These are phyloP conservation scores for Phytophthora ohioensis DNA, from an alignment of 352 stramenopile genomes.

Conservation along the genomic window DNA sequence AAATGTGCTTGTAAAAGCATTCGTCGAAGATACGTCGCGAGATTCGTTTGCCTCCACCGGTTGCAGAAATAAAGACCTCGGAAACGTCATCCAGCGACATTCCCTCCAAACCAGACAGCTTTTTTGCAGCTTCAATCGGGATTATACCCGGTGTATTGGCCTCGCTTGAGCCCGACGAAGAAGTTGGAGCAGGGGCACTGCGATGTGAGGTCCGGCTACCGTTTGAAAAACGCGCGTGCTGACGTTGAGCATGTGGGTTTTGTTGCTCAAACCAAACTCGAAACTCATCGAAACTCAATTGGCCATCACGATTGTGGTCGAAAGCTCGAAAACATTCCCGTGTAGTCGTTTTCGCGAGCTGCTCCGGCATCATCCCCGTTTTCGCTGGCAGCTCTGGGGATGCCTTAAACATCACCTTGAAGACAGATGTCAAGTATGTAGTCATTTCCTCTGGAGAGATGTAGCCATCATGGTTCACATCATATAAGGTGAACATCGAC, in stretches of 20 bases:
- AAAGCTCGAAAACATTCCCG: conserved; percentile 78
- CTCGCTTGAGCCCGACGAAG: conserved; percentile 31
- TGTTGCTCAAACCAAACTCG: conserved; percentile 76
- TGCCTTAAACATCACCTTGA: conserved; percentile 89
- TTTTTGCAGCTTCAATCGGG: conserved; percentile 74
- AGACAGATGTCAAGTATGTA: conserved; percentile 85
- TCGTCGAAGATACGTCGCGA: conserved; percentile 74
- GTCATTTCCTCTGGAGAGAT: conserved; percentile 87
- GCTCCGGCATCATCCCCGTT: conserved; percentile 60
- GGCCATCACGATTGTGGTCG: conserved; percentile 78
- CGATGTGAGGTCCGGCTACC: conserved; percentile 12
- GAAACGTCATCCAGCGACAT: conserved; percentile 72
- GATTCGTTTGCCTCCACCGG: conserved; percentile 61
- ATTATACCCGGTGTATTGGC: conserved; percentile 40
- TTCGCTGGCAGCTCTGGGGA: conserved; percentile 66
- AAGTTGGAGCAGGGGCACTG: conserved; percentile 21
- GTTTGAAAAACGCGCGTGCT: conserved; percentile 22
- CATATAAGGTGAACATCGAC: conserved; percentile 87
- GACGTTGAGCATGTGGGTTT: conserved; percentile 36
- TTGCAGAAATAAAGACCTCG: conserved; percentile 60
- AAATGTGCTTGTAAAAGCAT: conserved; percentile 82
- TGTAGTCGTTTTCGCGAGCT: conserved; percentile 83
- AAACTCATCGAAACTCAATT: conserved; percentile 88
- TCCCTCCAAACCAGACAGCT: conserved; percentile 69
- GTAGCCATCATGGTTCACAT: conserved; percentile 83